A percentile compares a stretch with the other conserved stretches of the same genome.
These are phyloP conservation scores for Wickerhamomyces mucosus DNA, from an alignment of 805 yeast species.

Conservation along the genomic window DNA sequence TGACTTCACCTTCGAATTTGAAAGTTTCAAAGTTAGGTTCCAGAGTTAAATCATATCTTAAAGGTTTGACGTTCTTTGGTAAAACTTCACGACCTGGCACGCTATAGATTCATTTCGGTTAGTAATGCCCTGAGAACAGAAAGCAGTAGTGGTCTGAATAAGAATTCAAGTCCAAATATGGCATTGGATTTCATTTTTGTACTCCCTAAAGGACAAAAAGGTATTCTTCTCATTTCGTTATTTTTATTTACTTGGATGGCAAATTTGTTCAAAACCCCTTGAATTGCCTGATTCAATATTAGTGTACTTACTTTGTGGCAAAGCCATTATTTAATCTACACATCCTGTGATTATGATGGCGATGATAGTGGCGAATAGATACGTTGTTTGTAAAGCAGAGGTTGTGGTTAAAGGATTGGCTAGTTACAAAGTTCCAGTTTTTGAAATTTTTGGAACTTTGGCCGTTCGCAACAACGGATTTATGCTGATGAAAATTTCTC, in stretches of 20 bases:
- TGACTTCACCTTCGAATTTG: constrained; percentile 47
- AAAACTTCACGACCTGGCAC: constrained; percentile 33
- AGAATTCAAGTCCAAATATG: too few species aligned
- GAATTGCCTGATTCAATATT: too few species aligned
- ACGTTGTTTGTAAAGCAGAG: not conserved
- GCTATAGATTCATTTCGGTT: constrained; percentile 9
- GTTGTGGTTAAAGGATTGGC: not conserved
- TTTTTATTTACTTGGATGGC: too few species aligned
- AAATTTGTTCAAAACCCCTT: too few species aligned
- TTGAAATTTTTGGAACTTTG: too few species aligned
- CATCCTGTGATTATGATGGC: constrained; percentile 4
- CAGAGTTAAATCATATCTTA: constrained; percentile 59
- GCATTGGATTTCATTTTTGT: too few species aligned
- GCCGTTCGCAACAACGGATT: too few species aligned
- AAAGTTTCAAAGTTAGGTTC: constrained; percentile 53
- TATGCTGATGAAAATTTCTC: not conserved
- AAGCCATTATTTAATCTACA: constrained; percentile 9
- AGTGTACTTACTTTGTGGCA: constrained; percentile 12
- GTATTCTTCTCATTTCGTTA: too few species aligned
- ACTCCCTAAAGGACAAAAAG: too few species aligned
- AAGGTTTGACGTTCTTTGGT: constrained; percentile 61
- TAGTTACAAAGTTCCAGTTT: too few species aligned
- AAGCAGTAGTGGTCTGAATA: too few species aligned
- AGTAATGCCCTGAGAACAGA: constrained; percentile 2
- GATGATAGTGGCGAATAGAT: constrained; percentile 1